Conservation (phyloP, 768 basidiomycete genomes). For the Tricholoma furcatifolium region DNA sequence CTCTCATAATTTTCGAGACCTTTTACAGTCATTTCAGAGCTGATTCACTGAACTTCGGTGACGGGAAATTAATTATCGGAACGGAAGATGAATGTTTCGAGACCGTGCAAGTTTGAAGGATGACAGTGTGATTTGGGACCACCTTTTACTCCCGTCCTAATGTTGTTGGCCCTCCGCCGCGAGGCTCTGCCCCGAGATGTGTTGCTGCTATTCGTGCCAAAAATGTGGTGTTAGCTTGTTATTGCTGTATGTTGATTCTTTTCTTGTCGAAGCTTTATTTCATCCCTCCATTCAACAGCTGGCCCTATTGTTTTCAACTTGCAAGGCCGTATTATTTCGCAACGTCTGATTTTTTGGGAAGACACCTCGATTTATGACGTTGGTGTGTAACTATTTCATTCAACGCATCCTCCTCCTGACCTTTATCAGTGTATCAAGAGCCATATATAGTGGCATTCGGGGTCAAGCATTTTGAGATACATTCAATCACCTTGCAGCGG, state of each 20-base stretch:
- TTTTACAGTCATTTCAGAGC: constrained; percentile 81
- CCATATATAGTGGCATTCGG: constrained; percentile 81
- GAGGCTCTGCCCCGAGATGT: constrained; percentile 45
- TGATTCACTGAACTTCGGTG: constrained; percentile 72
- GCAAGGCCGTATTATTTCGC: constrained; percentile 6
- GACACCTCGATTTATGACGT: not conserved
- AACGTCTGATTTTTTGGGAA: constrained; percentile 13
- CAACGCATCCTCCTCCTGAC: not conserved
- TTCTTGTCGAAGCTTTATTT: not conserved
- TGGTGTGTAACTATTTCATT: constrained; percentile 3
- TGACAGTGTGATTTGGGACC: constrained; percentile 73
- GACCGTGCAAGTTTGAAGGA: constrained; percentile 40
- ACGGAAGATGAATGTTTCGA: constrained; percentile 20
- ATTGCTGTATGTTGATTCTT: constrained; percentile 55
- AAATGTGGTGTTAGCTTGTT: constrained; percentile 75
- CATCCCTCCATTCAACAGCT: not conserved
- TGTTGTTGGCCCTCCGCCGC: constrained; percentile 25
- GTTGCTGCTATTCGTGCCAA: constrained; percentile 77
- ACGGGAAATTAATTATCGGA: constrained; percentile 24
- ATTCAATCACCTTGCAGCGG: constrained; percentile 64
- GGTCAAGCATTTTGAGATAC: constrained; percentile 72
- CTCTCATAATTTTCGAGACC: constrained; percentile 41
- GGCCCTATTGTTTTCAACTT: constrained; percentile 9
- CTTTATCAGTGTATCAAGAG: constrained; percentile 60
- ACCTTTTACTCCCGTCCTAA: constrained; percentile 67